Evolutionary conservation across 805 yeast genomes (phyloP).

Genomic region (Pichia thaimueangensis): DNA sequence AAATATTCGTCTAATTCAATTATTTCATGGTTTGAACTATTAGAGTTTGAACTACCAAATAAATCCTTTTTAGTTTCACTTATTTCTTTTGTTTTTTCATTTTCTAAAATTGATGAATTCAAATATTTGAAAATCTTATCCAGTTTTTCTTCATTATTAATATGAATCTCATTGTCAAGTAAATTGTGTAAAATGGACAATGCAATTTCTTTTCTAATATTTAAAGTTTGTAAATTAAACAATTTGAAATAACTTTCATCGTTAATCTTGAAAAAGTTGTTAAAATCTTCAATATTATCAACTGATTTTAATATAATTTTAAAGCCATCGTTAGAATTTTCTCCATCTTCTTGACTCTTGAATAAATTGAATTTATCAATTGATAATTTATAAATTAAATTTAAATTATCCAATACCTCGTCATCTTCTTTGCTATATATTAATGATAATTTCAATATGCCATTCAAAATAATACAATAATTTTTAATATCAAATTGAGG

Average conservation of each 20-base stretch:
- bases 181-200: constrained; percentile 55
- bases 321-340: constrained; percentile 28
- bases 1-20: constrained; percentile 39
- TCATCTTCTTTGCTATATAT: constrained; percentile 44
- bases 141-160: constrained; percentile 42
- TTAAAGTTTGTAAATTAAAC: constrained; percentile 43
- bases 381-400: constrained; percentile 55
- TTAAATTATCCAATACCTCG: constrained; percentile 50
- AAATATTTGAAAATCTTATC: constrained; percentile 56
- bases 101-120: constrained; percentile 41
- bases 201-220: constrained; percentile 52
- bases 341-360: not conserved
- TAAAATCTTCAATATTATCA: constrained; percentile 34
- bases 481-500: constrained; percentile 67
- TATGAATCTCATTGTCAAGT: constrained; percentile 34
- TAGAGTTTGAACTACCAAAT: constrained; percentile 23
- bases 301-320: constrained; percentile 40
- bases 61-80: constrained; percentile 15
- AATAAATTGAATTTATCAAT: constrained; percentile 28
- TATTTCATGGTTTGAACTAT: constrained; percentile 15
- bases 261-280: constrained; percentile 33
- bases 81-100: constrained; percentile 30
- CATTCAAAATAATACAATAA: constrained; percentile 54
- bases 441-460: constrained; percentile 58
- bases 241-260: constrained; percentile 45